phyloP scores from a whole-genome alignment of 108 stramenopile genomes.

The Thalassiosira profunda region DNA sequence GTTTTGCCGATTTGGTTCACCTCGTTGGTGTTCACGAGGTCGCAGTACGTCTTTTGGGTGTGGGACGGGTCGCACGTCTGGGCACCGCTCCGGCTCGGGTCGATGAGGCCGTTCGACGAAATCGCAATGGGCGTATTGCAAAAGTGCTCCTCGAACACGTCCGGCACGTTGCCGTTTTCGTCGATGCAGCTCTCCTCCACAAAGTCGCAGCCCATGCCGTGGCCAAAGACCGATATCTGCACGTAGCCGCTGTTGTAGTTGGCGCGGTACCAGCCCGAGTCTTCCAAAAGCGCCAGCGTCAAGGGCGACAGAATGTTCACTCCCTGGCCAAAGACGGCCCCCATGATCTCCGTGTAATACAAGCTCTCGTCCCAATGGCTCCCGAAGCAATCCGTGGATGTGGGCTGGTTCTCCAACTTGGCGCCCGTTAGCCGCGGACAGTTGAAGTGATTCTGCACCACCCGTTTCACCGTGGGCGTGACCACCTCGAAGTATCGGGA shows the following conservation, averaged over 20 bases:
- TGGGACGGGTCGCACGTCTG: constrained; percentile 54
- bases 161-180: constrained; percentile 51
- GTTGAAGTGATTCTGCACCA: constrained; percentile 61
- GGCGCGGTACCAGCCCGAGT: constrained; percentile 63
- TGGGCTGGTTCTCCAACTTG: constrained; percentile 54
- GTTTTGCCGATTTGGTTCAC: constrained; percentile 32
- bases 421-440: constrained; percentile 48
- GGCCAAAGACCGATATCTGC: constrained; percentile 46
- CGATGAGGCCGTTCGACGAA: constrained; percentile 12
- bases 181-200: constrained; percentile 54
- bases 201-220: constrained; percentile 60
- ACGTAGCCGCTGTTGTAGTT: constrained; percentile 50
- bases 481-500: constrained; percentile 46
- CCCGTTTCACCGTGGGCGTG: constrained; percentile 52
- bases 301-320: constrained; percentile 50
- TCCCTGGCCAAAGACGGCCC: constrained; percentile 61
- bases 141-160: constrained; percentile 60
- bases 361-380: constrained; percentile 53
- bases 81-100: constrained; percentile 11
- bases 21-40: constrained; percentile 34
- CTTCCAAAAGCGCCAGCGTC: constrained; percentile 59
- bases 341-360: constrained; percentile 59
- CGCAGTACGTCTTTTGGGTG: constrained; percentile 47
- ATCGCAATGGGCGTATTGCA: constrained; percentile 54
- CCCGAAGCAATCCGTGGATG: constrained; percentile 53